Evolutionary conservation across 2,329 filamentous ascomycete species (phyloP).

Genomic region (Penicillium capsulatum): DNA sequence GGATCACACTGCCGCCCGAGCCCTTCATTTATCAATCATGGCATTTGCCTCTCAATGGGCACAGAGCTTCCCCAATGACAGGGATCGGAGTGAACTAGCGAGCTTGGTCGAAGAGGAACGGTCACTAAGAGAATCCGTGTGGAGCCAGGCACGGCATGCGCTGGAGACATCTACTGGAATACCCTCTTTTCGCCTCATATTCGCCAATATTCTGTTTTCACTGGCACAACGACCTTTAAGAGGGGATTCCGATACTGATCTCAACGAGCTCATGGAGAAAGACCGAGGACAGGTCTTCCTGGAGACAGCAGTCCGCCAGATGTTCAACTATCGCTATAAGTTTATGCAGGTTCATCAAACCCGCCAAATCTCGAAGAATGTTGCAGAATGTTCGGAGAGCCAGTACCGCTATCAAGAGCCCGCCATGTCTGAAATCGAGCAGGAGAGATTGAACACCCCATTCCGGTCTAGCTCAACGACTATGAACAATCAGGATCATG

Average conservation of each 20-base stretch:
- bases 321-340: conserved; percentile 31
- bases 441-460: conserved; percentile 5
- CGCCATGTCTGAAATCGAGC: too few species aligned
- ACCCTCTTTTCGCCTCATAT: conserved; percentile 45
- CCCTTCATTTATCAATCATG: conserved; percentile 43
- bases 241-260: conserved; percentile 9
- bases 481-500: conserved; percentile 39
- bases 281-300: conserved; percentile 35
- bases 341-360: conserved; percentile 15
- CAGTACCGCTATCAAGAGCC: too few species aligned
- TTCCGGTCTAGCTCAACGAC: conserved; percentile 14
- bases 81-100: conserved; percentile 4
- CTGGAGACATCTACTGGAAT: conserved; percentile 38
- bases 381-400: background rate
- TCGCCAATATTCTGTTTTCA: conserved; percentile 47
- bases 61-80: conserved; percentile 17
- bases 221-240: conserved; percentile 42
- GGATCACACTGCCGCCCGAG: conserved; percentile 37
- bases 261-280: conserved; percentile 22
- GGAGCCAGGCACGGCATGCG: conserved; percentile 42
- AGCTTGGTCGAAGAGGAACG: conserved; percentile 32
- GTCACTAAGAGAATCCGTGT: conserved; percentile 37
- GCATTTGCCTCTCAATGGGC: conserved; percentile 45
- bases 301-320: conserved; percentile 39
- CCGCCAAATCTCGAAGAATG: background rate